Base-by-base conservation (phyloP, 495 filamentous ascomycete genomes). In the Alectoria sarmentosa region DNA sequence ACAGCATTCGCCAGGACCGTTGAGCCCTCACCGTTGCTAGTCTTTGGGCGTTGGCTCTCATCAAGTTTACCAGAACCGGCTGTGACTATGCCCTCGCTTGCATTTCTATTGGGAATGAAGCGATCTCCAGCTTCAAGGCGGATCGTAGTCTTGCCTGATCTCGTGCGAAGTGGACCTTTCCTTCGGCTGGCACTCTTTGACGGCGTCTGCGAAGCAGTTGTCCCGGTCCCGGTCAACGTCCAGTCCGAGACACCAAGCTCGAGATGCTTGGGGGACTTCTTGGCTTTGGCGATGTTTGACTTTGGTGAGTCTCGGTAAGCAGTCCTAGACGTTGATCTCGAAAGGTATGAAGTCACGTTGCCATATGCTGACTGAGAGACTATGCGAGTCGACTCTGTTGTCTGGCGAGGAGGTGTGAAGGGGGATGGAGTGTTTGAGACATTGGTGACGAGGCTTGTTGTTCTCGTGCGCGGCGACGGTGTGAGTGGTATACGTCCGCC, bases 401-500 rank as follows among this genome's bases (percentile, higher is more conserved):
- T 71, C 72, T 88, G 84, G 46, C 78, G 82, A 65, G 89, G 87
- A 37, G 94, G 90, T 3, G 90, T 94, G 75, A 90, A 92, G 4
- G 91, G 91, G 44, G 88, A 90, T 9, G 84, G 80, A 71, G 84
- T 75, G 64, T 79, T 75, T 30, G 77, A 77, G 21, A 55, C 65
- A 71, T 85, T 86, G 36, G 79, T 72, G 13, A 80, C 73, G 54
- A 78, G 70, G 65, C 82, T 82, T 65, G 76, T 77, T 30, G 75
- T 73, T 26, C 79, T 78, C 42, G 79, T 80, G 60, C 88, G 86
- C 49, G 94, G 95, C 5, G 94, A 97, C 17, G 94, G 95, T 1
- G 94, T 96, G 70, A 97, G 78, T 66, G 93, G 92, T 83, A 96
- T 91, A 59, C 95, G 90, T 71, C 92, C 91, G 74, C 92, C 93